Evolutionary conservation across 192 early-diverging fungal genomes (phyloP).

Genomic region (Pilaira anomala): DNA sequence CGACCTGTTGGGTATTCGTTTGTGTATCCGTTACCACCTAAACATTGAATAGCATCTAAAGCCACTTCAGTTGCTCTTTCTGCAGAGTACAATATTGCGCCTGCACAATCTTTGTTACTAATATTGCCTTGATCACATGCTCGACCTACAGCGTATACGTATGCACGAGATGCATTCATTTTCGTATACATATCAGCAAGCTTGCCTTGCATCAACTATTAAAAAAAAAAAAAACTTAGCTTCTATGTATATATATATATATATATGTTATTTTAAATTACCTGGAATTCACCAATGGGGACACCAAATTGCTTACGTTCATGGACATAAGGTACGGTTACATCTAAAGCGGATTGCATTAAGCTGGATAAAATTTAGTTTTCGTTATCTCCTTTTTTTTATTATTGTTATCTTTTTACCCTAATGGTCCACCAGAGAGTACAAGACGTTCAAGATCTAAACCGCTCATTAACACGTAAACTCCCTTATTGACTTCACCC

Average conservation of each 20-base stretch:
- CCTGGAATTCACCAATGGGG: slow-evolving; percentile 83
- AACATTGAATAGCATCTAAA: slow-evolving; percentile 89
- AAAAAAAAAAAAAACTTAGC: background rate
- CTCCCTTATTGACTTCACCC: slow-evolving; percentile 78
- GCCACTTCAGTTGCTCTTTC: slow-evolving; percentile 93
- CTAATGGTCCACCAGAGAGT: slow-evolving; percentile 85
- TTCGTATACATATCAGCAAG: slow-evolving; percentile 98
- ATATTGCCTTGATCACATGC: slow-evolving; percentile 78
- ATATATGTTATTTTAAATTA: slow-evolving; percentile 11
- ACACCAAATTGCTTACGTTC: slow-evolving; percentile 84
- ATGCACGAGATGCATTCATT: slow-evolving; percentile 82
- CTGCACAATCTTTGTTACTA: slow-evolving; percentile 91
- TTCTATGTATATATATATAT: background rate
- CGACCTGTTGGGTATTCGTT: slow-evolving; percentile 89
- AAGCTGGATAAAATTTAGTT: slow-evolving; percentile 39
- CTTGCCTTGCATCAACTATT: slow-evolving; percentile 89
- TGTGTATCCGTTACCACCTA: slow-evolving; percentile 95
- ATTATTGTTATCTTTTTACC: slow-evolving; percentile 38
- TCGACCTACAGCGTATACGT: slow-evolving; percentile 86
- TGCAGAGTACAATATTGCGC: slow-evolving; percentile 89
- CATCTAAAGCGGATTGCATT: slow-evolving; percentile 87
- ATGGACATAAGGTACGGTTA: slow-evolving; percentile 81
- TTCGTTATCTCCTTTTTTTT: background rate
- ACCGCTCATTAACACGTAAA: slow-evolving; percentile 96
- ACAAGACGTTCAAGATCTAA: slow-evolving; percentile 88